phyloP scores from a whole-genome alignment of 2,329 filamentous ascomycete species.

The Beauveria sp. region DNA sequence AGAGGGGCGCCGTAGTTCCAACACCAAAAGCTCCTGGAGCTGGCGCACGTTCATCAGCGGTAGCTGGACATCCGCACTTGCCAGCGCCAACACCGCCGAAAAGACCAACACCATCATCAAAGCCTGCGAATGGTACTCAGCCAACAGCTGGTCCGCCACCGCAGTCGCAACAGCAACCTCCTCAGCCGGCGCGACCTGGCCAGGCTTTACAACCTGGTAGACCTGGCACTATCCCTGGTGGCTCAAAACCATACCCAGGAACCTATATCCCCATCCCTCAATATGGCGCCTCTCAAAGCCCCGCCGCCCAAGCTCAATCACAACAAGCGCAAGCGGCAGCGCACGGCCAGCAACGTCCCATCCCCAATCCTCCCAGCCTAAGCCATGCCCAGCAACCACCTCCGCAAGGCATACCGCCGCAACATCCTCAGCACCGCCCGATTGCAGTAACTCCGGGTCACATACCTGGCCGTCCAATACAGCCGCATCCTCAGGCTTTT shows the following conservation, averaged over 20 bases:
- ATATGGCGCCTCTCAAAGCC: slow-evolving; percentile 19
- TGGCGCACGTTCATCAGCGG: slow-evolving; percentile 17
- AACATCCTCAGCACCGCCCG: slow-evolving; percentile 12
- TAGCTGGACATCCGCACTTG: slow-evolving; percentile 22
- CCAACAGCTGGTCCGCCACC: slow-evolving; percentile 25
- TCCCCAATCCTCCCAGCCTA: slow-evolving; percentile 7
- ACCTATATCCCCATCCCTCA: slow-evolving; percentile 20
- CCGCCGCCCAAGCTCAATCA: slow-evolving; percentile 11
- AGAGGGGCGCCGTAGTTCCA: slow-evolving; percentile 25
- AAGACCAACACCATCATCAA: slow-evolving; percentile 23
- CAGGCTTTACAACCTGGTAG: slow-evolving; percentile 18
- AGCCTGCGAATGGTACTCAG: slow-evolving; percentile 25
- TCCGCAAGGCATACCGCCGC: slow-evolving; percentile 8
- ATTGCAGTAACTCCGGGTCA: slow-evolving; percentile 4
- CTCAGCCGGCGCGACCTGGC: not conserved
- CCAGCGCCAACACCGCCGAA: slow-evolving; percentile 21
- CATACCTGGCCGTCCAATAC: slow-evolving; percentile 16
- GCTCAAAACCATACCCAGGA: slow-evolving; percentile 33
- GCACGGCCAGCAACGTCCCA: slow-evolving; percentile 11
- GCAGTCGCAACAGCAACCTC: slow-evolving; percentile 25
- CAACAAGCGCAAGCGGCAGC: slow-evolving; percentile 12
- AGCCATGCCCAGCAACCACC: slow-evolving; percentile 3
- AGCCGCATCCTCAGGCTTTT: slow-evolving; percentile 17
- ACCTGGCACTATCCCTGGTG: slow-evolving; percentile 21
- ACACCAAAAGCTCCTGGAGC: slow-evolving; percentile 26